phyloP scores from a whole-genome alignment of 2,329 filamentous ascomycete species.

The Penicillium sp. region DNA sequence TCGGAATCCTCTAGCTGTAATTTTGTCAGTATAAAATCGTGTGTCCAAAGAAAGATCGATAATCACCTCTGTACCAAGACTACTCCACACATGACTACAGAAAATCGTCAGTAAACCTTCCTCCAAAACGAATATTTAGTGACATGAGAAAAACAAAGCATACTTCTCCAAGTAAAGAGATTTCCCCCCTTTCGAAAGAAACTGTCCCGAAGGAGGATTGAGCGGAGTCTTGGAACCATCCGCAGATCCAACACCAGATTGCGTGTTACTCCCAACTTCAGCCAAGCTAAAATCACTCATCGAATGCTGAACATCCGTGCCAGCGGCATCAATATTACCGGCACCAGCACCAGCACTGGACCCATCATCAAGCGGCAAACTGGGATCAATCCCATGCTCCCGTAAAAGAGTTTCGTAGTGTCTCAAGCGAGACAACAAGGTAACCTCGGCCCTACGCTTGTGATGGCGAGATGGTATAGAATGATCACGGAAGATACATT shows the following conservation, averaged over 20 bases:
- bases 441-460: constrained; percentile 8
- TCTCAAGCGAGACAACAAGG: constrained; percentile 5
- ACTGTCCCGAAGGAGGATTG: constrained; percentile 6
- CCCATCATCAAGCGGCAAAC: not conserved
- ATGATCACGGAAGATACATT: constrained; percentile 55
- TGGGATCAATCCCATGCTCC: constrained; percentile 9
- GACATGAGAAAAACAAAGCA: not conserved
- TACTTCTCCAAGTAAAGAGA: constrained; percentile 13
- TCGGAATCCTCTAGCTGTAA: not conserved
- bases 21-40: not conserved
- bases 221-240: not conserved
- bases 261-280: not conserved
- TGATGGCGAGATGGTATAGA: constrained; percentile 10
- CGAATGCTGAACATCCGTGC: not conserved
- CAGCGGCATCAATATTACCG: not conserved
- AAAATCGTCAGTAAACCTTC: not conserved
- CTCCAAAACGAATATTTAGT: not conserved
- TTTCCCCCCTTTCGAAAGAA: constrained; percentile 9
- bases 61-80: constrained; percentile 7
- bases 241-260: not conserved
- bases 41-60: not conserved
- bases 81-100: constrained; percentile 8
- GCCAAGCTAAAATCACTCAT: not conserved
- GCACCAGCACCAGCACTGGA: too few species aligned
- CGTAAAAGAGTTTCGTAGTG: constrained; percentile 11